Percentiles rank a stretch among this genome's conserved stretches.
Evolutionary conservation across 1,139 yeast species (phyloP).

Genomic region (Suhomyces choctaworum): DNA sequence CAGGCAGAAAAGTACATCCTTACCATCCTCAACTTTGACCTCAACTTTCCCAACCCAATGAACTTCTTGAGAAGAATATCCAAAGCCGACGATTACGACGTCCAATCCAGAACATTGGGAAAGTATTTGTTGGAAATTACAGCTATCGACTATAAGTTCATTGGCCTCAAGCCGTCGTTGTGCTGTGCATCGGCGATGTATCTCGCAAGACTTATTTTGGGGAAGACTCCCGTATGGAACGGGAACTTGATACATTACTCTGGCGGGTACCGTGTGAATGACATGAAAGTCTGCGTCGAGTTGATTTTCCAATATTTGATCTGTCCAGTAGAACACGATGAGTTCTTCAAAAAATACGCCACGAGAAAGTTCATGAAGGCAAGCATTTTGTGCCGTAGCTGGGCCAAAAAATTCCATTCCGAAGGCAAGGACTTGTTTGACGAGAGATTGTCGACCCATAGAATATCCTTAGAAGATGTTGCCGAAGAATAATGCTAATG

Average conservation of each 20-base stretch:
- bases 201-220: constrained; percentile 75
- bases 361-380: constrained; percentile 91
- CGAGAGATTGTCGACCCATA: constrained; percentile 19
- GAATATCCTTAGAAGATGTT: constrained; percentile 14
- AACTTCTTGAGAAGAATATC: constrained; percentile 89
- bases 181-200: constrained; percentile 94
- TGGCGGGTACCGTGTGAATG: constrained; percentile 82
- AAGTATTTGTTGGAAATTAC: constrained; percentile 85
- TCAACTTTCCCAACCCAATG: constrained; percentile 93
- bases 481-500: constrained; percentile 1
- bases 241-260: constrained; percentile 85
- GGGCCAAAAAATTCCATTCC: constrained; percentile 71
- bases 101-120: constrained; percentile 88
- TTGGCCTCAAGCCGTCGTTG: constrained; percentile 77
- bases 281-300: constrained; percentile 69
- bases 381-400: constrained; percentile 80
- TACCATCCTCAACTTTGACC: constrained; percentile 72
- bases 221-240: constrained; percentile 71
- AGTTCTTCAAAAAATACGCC: constrained; percentile 91
- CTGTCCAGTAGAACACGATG: constrained; percentile 88
- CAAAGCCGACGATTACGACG: constrained; percentile 93
- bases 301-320: constrained; percentile 77
- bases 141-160: constrained; percentile 75
- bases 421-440: constrained; percentile 21
- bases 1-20: constrained; percentile 84